phyloP scores from a whole-genome alignment of 2,329 filamentous ascomycete species.

The Sporothrix brunneoviolacea region DNA sequence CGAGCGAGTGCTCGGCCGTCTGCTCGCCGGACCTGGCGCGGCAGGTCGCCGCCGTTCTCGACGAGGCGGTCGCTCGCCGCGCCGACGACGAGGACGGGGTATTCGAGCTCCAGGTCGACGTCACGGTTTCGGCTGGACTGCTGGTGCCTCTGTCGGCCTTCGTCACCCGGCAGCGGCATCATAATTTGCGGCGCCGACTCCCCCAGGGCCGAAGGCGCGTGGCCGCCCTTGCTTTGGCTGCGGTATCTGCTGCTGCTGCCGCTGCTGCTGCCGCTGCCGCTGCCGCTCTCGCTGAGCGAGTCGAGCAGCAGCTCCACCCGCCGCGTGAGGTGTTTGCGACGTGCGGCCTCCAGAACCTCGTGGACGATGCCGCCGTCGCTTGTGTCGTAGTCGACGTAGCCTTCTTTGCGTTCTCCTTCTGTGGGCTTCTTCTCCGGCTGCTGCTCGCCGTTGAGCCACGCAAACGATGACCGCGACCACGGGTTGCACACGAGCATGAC shows the following conservation, averaged over 20 bases:
- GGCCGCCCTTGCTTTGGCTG: background rate
- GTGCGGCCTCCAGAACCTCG: slow-evolving; percentile 1
- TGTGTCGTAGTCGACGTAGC: no score
- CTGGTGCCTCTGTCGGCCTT: background rate
- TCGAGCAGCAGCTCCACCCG: background rate
- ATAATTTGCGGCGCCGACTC: background rate
- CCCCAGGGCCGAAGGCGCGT: background rate
- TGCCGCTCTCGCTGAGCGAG: background rate
- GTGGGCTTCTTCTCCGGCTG: no score
- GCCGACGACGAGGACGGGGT: slow-evolving; percentile 1
- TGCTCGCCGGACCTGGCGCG: background rate
- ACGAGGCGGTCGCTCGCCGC: background rate
- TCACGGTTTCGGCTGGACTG: background rate
- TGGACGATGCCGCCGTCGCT: background rate
- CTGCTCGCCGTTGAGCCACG: background rate
- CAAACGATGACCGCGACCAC: slow-evolving; percentile 2
- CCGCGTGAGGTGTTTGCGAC: background rate
- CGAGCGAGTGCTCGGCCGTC: background rate
- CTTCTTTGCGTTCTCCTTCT: no score
- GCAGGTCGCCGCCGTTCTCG: slow-evolving; percentile 2
- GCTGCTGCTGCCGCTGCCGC: background rate
- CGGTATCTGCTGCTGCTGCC: no score
- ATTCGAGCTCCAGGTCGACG: background rate
- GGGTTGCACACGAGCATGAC: slow-evolving; percentile 8
- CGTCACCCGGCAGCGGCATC: background rate